Conservation (phyloP, 2,329 filamentous ascomycete species). For the Fusarium sp. region DNA sequence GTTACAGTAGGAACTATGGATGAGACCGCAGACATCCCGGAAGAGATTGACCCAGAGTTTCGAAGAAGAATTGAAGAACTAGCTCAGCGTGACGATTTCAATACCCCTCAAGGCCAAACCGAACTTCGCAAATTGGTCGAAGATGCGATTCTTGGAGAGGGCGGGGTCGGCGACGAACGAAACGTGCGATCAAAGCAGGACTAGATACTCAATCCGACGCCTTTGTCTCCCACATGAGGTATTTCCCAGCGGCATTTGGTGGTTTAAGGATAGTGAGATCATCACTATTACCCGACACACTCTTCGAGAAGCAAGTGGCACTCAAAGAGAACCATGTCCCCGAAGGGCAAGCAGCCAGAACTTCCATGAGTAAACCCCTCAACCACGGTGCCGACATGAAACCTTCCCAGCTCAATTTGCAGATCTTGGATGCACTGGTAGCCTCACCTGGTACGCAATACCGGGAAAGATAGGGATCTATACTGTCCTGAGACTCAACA, state of each 20-base stretch:
- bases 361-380: constrained; percentile 61
- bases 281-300: constrained; percentile 58
- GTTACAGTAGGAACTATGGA: constrained; percentile 83
- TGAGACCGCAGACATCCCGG: constrained; percentile 69
- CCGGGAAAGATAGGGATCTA: constrained; percentile 78
- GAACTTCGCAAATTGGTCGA: constrained; percentile 83
- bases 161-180: constrained; percentile 71
- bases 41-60: constrained; percentile 84
- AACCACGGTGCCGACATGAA: constrained; percentile 69
- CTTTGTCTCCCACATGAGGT: constrained; percentile 72
- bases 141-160: constrained; percentile 80
- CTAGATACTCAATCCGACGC: constrained; percentile 60
- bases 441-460: constrained; percentile 69
- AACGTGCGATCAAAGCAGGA: constrained; percentile 73
- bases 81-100: constrained; percentile 85
- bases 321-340: constrained; percentile 69
- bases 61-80: constrained; percentile 89
- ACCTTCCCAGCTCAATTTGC: constrained; percentile 70
- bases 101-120: constrained; percentile 82
- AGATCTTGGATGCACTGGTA: constrained; percentile 54
- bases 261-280: constrained; percentile 69
- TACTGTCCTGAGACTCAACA: constrained; percentile 66
- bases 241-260: constrained; percentile 64
- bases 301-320: constrained; percentile 64
- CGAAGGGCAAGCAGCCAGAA: constrained; percentile 59